Conservation (phyloP, 495 filamentous ascomycete genomes). For the Neurospora hispaniola region DNA sequence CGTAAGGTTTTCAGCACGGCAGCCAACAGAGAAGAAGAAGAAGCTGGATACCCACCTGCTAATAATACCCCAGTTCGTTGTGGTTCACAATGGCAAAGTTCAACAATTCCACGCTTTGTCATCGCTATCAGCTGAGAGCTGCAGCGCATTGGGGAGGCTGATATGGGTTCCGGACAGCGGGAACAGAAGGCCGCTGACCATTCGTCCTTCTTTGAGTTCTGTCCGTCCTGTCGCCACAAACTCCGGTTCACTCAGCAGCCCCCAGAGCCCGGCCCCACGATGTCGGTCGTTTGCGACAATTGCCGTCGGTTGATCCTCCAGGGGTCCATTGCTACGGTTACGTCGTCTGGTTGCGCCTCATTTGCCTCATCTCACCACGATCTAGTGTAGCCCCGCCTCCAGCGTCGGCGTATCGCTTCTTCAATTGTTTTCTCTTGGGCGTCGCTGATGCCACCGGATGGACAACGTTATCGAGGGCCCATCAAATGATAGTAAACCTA, state of each 20-base stretch:
- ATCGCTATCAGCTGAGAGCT: neutral
- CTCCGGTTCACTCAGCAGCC: neutral
- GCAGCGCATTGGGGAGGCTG: neutral
- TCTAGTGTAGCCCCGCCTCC: neutral
- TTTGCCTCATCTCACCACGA: neutral
- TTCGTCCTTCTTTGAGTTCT: neutral
- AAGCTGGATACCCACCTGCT: neutral
- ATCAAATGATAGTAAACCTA: neutral
- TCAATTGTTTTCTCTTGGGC: neutral
- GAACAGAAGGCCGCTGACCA: neutral
- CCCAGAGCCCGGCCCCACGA: neutral
- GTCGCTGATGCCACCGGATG: neutral
- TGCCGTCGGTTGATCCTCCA: neutral
- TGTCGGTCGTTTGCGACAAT: neutral
- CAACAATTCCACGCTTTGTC: neutral
- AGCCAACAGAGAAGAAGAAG: neutral
- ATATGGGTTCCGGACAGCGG: neutral
- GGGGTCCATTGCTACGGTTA: neutral
- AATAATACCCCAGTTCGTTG: neutral
- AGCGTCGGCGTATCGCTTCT: neutral
- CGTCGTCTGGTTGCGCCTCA: neutral
- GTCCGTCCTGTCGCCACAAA: neutral
- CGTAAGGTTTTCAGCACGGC: neutral
- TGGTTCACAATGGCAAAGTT: neutral
- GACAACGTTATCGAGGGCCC: neutral